phyloP scores from a whole-genome alignment of 2,329 filamentous ascomycete species.

The Huntiella decipiens region DNA sequence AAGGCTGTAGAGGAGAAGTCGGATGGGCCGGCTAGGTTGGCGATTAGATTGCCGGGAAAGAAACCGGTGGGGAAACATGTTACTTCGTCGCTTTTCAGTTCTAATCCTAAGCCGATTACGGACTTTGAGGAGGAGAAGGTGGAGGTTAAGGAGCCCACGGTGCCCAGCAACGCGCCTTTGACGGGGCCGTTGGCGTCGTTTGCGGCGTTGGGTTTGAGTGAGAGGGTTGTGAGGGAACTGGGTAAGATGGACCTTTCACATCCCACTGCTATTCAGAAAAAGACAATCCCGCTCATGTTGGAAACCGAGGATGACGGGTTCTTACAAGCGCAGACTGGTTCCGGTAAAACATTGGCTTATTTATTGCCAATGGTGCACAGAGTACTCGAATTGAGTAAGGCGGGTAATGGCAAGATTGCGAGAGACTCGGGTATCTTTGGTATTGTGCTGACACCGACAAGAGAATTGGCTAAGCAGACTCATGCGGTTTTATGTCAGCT shows the following conservation, averaged over 20 bases:
- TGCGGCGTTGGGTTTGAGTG: slow-evolving; percentile 64
- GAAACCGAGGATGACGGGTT: slow-evolving; percentile 78
- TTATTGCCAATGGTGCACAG: slow-evolving; percentile 79
- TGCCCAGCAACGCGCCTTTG: slow-evolving; percentile 81
- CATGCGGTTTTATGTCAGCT: slow-evolving; percentile 69
- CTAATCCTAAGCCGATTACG: slow-evolving; percentile 59
- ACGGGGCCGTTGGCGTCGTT: slow-evolving; percentile 72
- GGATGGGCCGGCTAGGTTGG: not conserved
- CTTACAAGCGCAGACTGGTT: slow-evolving; percentile 90
- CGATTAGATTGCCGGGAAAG: not conserved
- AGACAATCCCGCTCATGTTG: slow-evolving; percentile 63
- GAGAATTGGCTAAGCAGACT: slow-evolving; percentile 90
- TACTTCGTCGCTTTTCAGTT: slow-evolving; percentile 82
- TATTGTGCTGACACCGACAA: slow-evolving; percentile 80
- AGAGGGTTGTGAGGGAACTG: slow-evolving; percentile 62
- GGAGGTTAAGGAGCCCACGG: slow-evolving; percentile 28
- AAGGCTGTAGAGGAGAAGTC: slow-evolving; percentile 7
- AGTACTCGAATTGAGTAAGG: slow-evolving; percentile 56
- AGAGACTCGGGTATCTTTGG: slow-evolving; percentile 82
- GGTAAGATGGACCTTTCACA: slow-evolving; percentile 76
- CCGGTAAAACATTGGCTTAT: slow-evolving; percentile 94
- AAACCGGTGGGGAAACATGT: slow-evolving; percentile 31
- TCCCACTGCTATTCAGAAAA: slow-evolving; percentile 87
- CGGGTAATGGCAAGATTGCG: slow-evolving; percentile 36
- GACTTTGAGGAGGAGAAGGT: slow-evolving; percentile 35